Percentiles rank a stretch among this genome's conserved stretches.
Conservation (phyloP, 768 basidiomycete species). For the Tremella yokohamensis region DNA sequence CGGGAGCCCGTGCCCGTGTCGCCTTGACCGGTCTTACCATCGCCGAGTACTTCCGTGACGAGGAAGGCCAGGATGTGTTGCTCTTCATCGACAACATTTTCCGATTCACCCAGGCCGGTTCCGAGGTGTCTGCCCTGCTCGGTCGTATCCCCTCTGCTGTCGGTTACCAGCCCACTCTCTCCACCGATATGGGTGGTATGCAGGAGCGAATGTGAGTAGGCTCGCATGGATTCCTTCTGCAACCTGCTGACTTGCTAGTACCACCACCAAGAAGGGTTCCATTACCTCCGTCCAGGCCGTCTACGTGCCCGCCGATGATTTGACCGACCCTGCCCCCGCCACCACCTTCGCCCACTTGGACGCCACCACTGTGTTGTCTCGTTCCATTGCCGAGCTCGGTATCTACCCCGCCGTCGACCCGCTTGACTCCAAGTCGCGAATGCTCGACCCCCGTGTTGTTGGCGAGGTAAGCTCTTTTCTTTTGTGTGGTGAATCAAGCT, state of each 20-base stretch:
- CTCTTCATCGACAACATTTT: slow-evolving; percentile 99
- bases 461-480: slow-evolving; percentile 47
- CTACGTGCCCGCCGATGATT: slow-evolving; percentile 99
- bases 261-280: slow-evolving; percentile 99
- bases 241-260: slow-evolving; percentile 47
- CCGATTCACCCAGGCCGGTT: slow-evolving; percentile 99
- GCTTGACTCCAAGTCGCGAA: slow-evolving; percentile 98
- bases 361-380: slow-evolving; percentile 97
- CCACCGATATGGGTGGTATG: slow-evolving; percentile 99
- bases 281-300: slow-evolving; percentile 99
- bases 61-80: slow-evolving; percentile 99
- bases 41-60: slow-evolving; percentile 99
- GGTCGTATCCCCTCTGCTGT: slow-evolving; percentile 99
- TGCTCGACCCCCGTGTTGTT: slow-evolving; percentile 99
- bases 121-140: slow-evolving; percentile 97
- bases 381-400: slow-evolving; percentile 76
- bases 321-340: slow-evolving; percentile 99
- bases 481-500: neutral
- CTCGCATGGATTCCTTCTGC: neutral
- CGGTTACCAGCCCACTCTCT: slow-evolving; percentile 99
- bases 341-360: slow-evolving; percentile 99
- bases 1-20: slow-evolving; percentile 99
- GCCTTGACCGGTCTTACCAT: slow-evolving; percentile 98
- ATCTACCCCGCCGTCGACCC: slow-evolving; percentile 99
- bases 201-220: slow-evolving; percentile 79